Evolutionary conservation across 225 moss, liverwort and hornwort genomes (phyloP).

Genomic region (Polytrichum formosum): DNA sequence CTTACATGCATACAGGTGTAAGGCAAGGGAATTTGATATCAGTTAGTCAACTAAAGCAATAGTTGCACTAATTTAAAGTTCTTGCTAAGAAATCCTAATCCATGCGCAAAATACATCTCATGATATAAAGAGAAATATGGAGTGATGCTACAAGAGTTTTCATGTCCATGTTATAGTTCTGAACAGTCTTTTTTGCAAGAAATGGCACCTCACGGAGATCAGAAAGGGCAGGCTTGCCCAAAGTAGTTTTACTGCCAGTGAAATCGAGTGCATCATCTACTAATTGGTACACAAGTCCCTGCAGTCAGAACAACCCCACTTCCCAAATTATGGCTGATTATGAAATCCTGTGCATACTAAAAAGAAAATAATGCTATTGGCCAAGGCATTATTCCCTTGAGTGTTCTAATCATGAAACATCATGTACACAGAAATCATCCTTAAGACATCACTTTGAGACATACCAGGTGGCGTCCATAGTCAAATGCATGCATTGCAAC

Average conservation of each 20-base stretch:
- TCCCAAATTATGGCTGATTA: no score
- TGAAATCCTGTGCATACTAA: no score
- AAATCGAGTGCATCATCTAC: conserved; percentile 91
- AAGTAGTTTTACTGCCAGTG: conserved; percentile 65
- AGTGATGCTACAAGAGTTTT: not conserved
- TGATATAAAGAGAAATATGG: not conserved
- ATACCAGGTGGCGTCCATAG: conserved; percentile 81
- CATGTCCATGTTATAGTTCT: no score
- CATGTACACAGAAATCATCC: no score
- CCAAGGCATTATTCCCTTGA: no score
- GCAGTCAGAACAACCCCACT: conserved; percentile 6
- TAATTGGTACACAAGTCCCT: conserved; percentile 90
- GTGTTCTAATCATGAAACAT: no score
- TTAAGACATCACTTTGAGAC: not conserved
- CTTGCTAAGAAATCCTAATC: no score
- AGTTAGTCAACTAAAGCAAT: no score
- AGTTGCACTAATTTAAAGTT: no score
- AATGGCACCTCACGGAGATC: conserved; percentile 70
- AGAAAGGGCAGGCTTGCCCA: conserved; percentile 84
- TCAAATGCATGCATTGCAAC: conserved; percentile 72
- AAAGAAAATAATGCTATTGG: no score
- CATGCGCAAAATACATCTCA: not conserved
- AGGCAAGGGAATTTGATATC: no score
- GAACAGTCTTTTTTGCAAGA: not conserved
- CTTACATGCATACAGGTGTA: no score